A percentile compares a stretch with the other conserved stretches of the same genome.
These are phyloP conservation scores for Cercospora janseana DNA, from an alignment of 2,329 filamentous ascomycete genomes.

Conservation along the genomic window DNA sequence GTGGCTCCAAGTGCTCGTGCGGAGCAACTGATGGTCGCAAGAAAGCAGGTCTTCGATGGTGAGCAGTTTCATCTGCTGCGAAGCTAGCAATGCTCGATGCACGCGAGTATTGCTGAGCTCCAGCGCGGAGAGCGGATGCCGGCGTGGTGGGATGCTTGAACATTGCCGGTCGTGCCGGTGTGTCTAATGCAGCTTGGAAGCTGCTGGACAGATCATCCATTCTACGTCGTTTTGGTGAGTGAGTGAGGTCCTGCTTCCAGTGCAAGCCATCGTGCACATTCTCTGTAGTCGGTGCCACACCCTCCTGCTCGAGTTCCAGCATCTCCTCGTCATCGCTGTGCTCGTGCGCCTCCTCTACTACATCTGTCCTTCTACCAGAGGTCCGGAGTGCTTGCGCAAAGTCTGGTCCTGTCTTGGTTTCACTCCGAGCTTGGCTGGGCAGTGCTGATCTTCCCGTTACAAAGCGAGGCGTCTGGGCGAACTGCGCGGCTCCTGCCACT, in stretches of 20 bases:
- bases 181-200: conserved; percentile 9
- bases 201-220: conserved; percentile 19
- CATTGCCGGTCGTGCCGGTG: conserved; percentile 18
- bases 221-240: conserved; percentile 35
- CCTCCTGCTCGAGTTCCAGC: conserved; percentile 26
- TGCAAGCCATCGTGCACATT: background rate
- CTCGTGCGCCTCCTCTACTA: conserved; percentile 29
- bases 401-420: conserved; percentile 17
- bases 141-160: conserved; percentile 26
- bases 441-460: conserved; percentile 17
- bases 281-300: conserved; percentile 23
- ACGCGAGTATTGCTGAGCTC: conserved; percentile 18
- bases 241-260: conserved; percentile 22
- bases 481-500: conserved; percentile 23
- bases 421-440: background rate
- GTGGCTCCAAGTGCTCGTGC: conserved; percentile 38
- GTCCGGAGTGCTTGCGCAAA: conserved; percentile 24
- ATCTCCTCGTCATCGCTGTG: conserved; percentile 31
- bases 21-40: conserved; percentile 38
- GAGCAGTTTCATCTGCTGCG: conserved; percentile 7
- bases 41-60: conserved; percentile 40
- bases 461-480: conserved; percentile 33
- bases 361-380: conserved; percentile 23
- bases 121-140: conserved; percentile 18
- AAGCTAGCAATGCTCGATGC: conserved; percentile 19